phyloP scores from a whole-genome alignment of 148 eudicot genomes.

The Euryodendron excelsum region DNA sequence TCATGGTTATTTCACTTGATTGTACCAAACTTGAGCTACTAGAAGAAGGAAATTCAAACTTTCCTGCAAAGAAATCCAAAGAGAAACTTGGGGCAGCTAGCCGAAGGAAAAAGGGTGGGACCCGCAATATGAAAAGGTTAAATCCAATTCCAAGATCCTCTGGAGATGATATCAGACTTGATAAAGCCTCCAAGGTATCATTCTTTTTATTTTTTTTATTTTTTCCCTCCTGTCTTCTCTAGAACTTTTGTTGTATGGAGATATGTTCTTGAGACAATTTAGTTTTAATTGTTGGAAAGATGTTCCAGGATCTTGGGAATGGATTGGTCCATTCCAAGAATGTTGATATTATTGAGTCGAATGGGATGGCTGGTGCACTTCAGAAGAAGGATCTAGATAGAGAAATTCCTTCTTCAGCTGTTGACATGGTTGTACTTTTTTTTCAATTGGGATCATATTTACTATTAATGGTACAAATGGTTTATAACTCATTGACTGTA shows the following conservation, averaged over 20 bases:
- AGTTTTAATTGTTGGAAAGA: slow-evolving; percentile 24
- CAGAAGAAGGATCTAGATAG: slow-evolving; percentile 25
- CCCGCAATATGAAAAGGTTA: slow-evolving; percentile 48
- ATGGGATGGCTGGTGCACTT: slow-evolving; percentile 28
- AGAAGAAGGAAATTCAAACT: slow-evolving; percentile 45
- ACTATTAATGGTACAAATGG: slow-evolving; percentile 16
- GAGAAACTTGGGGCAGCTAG: slow-evolving; percentile 54
- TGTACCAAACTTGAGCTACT: slow-evolving; percentile 81
- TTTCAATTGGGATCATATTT: slow-evolving; percentile 18
- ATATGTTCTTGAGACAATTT: slow-evolving; percentile 9
- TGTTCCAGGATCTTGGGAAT: slow-evolving; percentile 54
- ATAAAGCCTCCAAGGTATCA: slow-evolving; percentile 50
- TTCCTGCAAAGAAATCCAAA: slow-evolving; percentile 45
- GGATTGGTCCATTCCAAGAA: slow-evolving; percentile 23
- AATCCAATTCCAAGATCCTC: slow-evolving; percentile 40
- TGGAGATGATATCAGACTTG: slow-evolving; percentile 30
- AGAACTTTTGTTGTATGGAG: not conserved
- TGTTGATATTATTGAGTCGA: slow-evolving; percentile 20
- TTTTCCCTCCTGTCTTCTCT: not conserved
- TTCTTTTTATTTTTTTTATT: too few relatives aligned
- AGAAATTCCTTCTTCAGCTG: slow-evolving; percentile 26
- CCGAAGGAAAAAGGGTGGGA: slow-evolving; percentile 77
- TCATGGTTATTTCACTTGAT: slow-evolving; percentile 90
- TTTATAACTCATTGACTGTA: slow-evolving; percentile 38
- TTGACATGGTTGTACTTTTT: slow-evolving; percentile 43